Evolutionary conservation across 2,329 filamentous ascomycete species (phyloP).

Genomic region (Ophiostoma quercus): DNA sequence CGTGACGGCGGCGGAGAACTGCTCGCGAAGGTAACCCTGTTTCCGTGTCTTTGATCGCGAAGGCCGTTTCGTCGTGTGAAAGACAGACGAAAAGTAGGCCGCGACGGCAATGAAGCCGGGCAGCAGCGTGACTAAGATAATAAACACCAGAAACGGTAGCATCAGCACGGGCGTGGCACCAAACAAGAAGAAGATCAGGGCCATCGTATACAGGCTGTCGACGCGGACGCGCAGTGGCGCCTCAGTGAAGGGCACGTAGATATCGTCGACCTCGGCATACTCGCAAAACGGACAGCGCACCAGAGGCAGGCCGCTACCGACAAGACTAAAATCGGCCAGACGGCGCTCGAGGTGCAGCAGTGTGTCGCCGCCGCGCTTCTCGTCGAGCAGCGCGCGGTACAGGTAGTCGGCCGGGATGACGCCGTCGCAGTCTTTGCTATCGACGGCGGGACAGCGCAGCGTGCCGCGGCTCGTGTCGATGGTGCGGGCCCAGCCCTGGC

Average conservation of each 20-base stretch:
- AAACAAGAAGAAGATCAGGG: constrained; percentile 50
- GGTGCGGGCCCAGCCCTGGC: constrained; percentile 82
- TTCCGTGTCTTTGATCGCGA: not conserved
- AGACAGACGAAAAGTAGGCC: not conserved
- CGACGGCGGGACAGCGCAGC: constrained; percentile 75
- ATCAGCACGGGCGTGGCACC: constrained; percentile 53
- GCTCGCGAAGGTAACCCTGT: constrained; percentile 34
- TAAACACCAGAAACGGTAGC: constrained; percentile 44
- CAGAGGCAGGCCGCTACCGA: constrained; percentile 68
- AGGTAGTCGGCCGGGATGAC: constrained; percentile 65
- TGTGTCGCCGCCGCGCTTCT: constrained; percentile 64
- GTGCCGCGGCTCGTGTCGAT: constrained; percentile 69
- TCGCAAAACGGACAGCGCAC: constrained; percentile 84
- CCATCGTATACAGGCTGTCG: constrained; percentile 44
- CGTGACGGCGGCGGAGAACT: constrained; percentile 56
- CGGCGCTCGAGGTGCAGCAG: constrained; percentile 73
- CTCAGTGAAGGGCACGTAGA: constrained; percentile 57
- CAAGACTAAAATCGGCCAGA: constrained; percentile 68
- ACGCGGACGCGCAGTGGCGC: constrained; percentile 53
- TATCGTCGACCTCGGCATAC: constrained; percentile 82
- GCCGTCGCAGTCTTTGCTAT: constrained; percentile 66
- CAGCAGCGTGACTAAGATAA: constrained; percentile 33
- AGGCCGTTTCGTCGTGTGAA: not conserved
- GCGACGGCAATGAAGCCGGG: constrained; percentile 40
- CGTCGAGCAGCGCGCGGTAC: constrained; percentile 63